These are phyloP conservation scores for Fusarium sarcochroum DNA, from an alignment of 2,329 filamentous ascomycete genomes.

Conservation along the genomic window DNA sequence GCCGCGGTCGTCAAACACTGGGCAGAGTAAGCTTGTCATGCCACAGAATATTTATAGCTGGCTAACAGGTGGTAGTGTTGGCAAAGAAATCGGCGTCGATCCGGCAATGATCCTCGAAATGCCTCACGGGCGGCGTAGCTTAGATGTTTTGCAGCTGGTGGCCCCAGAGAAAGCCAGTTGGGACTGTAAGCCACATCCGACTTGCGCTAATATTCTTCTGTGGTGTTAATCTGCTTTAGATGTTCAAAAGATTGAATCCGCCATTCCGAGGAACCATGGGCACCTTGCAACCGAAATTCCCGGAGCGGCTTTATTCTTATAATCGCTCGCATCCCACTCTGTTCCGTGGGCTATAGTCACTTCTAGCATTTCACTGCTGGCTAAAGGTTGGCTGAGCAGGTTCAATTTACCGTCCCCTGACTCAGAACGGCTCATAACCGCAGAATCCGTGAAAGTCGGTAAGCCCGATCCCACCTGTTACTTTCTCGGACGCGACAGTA, in stretches of 20 bases:
- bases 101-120: slow-evolving; percentile 70
- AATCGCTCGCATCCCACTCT: slow-evolving; percentile 70
- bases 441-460: slow-evolving; percentile 79
- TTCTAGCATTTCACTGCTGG: slow-evolving; percentile 76
- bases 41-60: background rate
- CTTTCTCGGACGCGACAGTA: slow-evolving; percentile 72
- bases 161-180: slow-evolving; percentile 90
- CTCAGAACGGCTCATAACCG: slow-evolving; percentile 75
- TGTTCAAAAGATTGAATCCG: slow-evolving; percentile 81
- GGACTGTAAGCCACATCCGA: slow-evolving; percentile 80
- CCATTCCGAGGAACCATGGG: slow-evolving; percentile 82
- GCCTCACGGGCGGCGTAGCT: slow-evolving; percentile 89
- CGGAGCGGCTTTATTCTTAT: slow-evolving; percentile 80
- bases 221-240: slow-evolving; percentile 66
- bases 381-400: slow-evolving; percentile 78
- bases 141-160: slow-evolving; percentile 69
- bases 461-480: slow-evolving; percentile 86
- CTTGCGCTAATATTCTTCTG: background rate
- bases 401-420: slow-evolving; percentile 71
- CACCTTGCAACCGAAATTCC: slow-evolving; percentile 86
- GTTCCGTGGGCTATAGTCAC: slow-evolving; percentile 90
- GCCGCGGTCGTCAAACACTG: slow-evolving; percentile 84
- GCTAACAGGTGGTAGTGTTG: slow-evolving; percentile 68
- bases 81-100: slow-evolving; percentile 55
- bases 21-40: slow-evolving; percentile 67